Evolutionary conservation across 139 green algal species (phyloP).

Genomic region (Chlamydomonas sphaeroides): DNA sequence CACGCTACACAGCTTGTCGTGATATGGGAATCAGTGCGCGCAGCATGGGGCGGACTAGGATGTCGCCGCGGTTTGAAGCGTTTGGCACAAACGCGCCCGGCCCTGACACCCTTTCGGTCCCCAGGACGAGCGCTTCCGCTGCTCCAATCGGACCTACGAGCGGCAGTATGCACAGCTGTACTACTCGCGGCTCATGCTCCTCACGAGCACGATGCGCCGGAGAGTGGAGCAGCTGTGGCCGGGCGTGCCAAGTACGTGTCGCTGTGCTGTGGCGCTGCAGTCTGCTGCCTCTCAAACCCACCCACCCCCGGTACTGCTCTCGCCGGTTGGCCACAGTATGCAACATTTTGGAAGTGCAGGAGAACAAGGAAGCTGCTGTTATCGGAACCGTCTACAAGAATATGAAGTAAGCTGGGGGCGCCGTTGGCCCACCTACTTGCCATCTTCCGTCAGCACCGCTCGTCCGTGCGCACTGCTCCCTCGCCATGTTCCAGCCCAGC

Average conservation of each 20-base stretch:
- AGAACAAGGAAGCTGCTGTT: conserved; percentile 75
- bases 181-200: conserved; percentile 81
- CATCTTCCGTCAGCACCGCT: no score
- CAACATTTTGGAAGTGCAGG: conserved; percentile 83
- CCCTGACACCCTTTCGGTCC: no score
- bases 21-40: no score
- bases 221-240: conserved; percentile 75
- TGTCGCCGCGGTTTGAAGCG: no score
- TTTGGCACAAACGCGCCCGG: no score
- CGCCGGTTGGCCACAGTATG: conserved; percentile 55
- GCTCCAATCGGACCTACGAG: conserved; percentile 70
- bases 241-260: conserved; percentile 61
- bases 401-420: conserved; percentile 83
- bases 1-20: no score
- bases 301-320: not conserved
- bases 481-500: no score
- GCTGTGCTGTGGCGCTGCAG: not conserved
- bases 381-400: conserved; percentile 98
- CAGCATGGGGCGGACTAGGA: no score
- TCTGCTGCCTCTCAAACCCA: no score
- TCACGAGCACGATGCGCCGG: conserved; percentile 62
- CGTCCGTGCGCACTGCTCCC: no score
- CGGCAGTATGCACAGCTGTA: conserved; percentile 96
- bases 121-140: conserved; percentile 60
- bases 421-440: no score